These are phyloP conservation scores for Jatropha podagrica DNA, from an alignment of 441 rosid species.

Conservation along the genomic window DNA sequence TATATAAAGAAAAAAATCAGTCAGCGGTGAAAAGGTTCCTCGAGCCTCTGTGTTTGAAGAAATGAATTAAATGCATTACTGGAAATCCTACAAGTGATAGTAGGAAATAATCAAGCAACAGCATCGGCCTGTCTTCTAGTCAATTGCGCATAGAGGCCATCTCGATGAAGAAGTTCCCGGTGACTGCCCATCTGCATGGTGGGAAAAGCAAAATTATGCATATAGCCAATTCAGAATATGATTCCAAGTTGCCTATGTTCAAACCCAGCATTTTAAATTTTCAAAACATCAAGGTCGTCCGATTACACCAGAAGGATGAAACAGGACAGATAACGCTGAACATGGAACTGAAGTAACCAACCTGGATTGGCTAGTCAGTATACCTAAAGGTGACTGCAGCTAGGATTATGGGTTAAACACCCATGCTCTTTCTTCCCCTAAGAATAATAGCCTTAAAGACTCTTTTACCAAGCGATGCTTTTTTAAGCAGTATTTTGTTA, in stretches of 20 bases:
- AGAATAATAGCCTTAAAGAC: background rate
- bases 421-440: background rate
- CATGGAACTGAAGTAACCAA: background rate
- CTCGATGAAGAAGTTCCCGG: slow-evolving; percentile 65
- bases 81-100: background rate
- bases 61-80: background rate
- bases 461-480: background rate
- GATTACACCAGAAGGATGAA: background rate
- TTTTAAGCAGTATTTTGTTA: background rate
- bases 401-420: background rate
- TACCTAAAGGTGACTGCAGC: background rate
- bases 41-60: background rate
- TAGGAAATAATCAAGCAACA: slow-evolving; percentile 44
- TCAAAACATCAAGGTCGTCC: background rate
- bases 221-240: background rate
- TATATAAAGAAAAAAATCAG: background rate
- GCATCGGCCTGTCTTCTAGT: slow-evolving; percentile 87
- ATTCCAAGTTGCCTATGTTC: background rate
- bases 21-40: slow-evolving; percentile 22
- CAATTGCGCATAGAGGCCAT: slow-evolving; percentile 77
- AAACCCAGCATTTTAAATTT: background rate
- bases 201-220: background rate
- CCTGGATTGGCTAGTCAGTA: background rate
- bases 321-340: background rate
- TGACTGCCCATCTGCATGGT: slow-evolving; percentile 71